phyloP scores from a whole-genome alignment of 805 yeast species.

The Metschnikowia proteae region DNA sequence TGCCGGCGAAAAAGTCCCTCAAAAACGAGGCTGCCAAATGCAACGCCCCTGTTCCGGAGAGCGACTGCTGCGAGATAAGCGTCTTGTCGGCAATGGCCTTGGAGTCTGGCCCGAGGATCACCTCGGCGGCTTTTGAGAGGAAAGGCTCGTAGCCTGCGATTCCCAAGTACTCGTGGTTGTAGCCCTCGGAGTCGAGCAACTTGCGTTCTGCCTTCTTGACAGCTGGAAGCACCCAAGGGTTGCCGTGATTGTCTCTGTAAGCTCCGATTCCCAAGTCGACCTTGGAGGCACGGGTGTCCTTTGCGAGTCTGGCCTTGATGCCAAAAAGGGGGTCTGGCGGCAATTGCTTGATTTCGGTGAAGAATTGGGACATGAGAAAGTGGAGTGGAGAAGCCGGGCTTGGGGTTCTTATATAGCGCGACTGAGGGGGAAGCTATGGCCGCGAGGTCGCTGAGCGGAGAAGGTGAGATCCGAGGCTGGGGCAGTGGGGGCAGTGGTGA shows the following conservation, averaged over 20 bases:
- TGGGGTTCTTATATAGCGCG: slow-evolving; percentile 2
- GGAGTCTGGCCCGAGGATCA: slow-evolving; percentile 61
- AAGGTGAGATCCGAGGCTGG: background rate
- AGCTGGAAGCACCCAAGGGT: slow-evolving; percentile 69
- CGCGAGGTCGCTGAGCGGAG: background rate
- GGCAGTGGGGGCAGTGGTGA: no score
- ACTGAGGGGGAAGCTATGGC: slow-evolving; percentile 3
- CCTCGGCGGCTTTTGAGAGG: slow-evolving; percentile 65
- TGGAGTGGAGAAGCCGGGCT: background rate
- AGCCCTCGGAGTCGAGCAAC: slow-evolving; percentile 50
- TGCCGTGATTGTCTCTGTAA: slow-evolving; percentile 63
- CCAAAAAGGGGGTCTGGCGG: slow-evolving; percentile 91
- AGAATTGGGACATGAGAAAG: slow-evolving; percentile 33
- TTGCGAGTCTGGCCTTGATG: slow-evolving; percentile 60
- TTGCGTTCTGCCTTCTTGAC: slow-evolving; percentile 65
- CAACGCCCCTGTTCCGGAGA: slow-evolving; percentile 88
- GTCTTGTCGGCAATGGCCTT: slow-evolving; percentile 28
- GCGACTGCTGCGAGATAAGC: slow-evolving; percentile 65
- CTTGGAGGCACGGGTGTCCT: slow-evolving; percentile 58
- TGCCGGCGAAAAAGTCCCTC: slow-evolving; percentile 44
- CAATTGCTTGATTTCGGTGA: slow-evolving; percentile 52
- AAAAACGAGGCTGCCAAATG: slow-evolving; percentile 80
- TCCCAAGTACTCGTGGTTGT: slow-evolving; percentile 77
- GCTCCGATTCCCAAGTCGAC: slow-evolving; percentile 88
- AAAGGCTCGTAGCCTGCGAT: slow-evolving; percentile 73